Evolutionary conservation across 2,329 filamentous ascomycete species (phyloP), one percentile per base, ranked within the genome.

Genomic region (Aureobasidium melanogenum): DNA sequence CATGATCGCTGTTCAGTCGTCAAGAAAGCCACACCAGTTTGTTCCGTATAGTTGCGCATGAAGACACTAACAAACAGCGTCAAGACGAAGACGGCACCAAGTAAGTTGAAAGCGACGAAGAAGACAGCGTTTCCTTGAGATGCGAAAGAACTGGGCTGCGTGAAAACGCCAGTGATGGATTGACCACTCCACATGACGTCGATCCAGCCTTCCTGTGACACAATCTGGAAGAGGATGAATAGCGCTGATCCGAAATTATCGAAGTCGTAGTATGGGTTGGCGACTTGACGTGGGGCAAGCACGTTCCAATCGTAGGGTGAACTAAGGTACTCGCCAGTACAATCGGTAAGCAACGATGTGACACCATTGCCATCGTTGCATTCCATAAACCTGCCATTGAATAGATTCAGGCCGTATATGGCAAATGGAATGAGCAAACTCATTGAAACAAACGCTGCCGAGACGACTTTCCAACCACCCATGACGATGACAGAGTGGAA

Each of bases 11-110:
- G 94, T 69, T 99, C 94, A 0, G 92, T 88, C 0, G 94, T 99
- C 68, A 99, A 78, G 72, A 93, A 99, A 2, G 94, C 94, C 46
- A 99, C 94, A 1, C 94, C 94, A 0, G 94, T 99, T 75, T 97
- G 92, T 75, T 99, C 94, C 0, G 94, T 99, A 75, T 99, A 99
- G 73, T 97, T 99, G 64, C 94, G 90, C 94, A 99, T 99, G 74
- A 99, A 99, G 64, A 99, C 94, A 61, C 94, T 97, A 51, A 99
- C 95, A 74, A 99, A 99, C 70, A 99, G 79, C 1, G 94, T 99
- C 70, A 99, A 81, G 64, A 99, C 88, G 75, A 99, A 99, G 65
- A 99, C 93, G 0, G 94, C 94, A 34, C 91, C 91, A 68, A 99
- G 82, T 71, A 99, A 83, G 75, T 99, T 99, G 84, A 97, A 99